Evolutionary conservation across 108 stramenopile genomes (phyloP), one percentile per base, ranked within the genome.

Genomic region (Pseudonitzschia multistriata): DNA sequence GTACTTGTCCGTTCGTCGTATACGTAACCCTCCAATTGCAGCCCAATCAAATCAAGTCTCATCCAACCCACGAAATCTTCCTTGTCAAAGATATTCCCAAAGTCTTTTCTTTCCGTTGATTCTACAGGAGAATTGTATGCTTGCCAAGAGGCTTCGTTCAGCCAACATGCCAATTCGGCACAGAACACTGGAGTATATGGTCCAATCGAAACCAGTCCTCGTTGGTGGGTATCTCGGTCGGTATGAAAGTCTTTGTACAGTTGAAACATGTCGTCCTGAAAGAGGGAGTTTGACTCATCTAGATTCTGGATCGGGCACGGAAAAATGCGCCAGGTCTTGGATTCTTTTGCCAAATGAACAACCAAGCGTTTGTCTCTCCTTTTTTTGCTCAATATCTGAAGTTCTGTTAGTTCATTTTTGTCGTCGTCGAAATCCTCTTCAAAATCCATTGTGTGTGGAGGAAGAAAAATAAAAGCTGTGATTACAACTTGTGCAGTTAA

Each of bases 71-170:
- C 59, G 54, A 72, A 79, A 10, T 80, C 73, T 27, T 85, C 79
- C 22, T 53, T 40, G 24, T 77, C 61, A 53, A 73, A 81, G 17
- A 83, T 79, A 29, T 29, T 21, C 42, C 42, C 42, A 17, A 45
- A 45, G n/a, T 55, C 29, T 14, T 27, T 55, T 25, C 27, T 14
- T n/a, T 15, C 57, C 21, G 39, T 11, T 24, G 37, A 42, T 57
- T 66, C 74, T 27, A 56, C 68, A 62, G 90, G 86, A 22, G 91
- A 86, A 67, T 91, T 93, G 68, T 96, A 96, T 24, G 92, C 81
- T 79, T 96, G 96, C 96, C 93, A 95, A 7, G 92, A 87, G 13
- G 86, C 86, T 66, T 96, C 96, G 45, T 88, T 77, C 28, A 96
- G 59, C 87, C 84, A 90, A 63, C 90, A 92, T 5, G 93, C 93